These are phyloP conservation scores for Blastobotrys capitulatus DNA, from an alignment of 1,139 yeast genomes.

Conservation along the genomic window DNA sequence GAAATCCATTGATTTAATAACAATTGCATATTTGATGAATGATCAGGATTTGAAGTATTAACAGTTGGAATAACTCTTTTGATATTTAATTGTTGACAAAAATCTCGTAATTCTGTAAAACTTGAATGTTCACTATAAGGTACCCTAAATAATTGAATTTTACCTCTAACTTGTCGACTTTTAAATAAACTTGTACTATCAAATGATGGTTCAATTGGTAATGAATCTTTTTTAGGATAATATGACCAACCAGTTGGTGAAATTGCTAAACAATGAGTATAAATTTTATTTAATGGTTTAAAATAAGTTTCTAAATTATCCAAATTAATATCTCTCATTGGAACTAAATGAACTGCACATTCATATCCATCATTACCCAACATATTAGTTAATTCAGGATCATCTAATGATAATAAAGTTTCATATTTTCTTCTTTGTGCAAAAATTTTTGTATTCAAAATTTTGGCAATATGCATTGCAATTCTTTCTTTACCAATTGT, in stretches of 20 bases:
- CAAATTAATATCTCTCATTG: constrained; percentile 47
- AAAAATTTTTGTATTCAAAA: constrained; percentile 49
- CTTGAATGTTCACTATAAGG: constrained; percentile 96
- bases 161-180: constrained; percentile 29
- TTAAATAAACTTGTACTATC: constrained; percentile 24
- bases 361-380: constrained; percentile 41
- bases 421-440: constrained; percentile 45
- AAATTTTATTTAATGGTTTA: constrained; percentile 22
- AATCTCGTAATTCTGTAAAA: constrained; percentile 66
- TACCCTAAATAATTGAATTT: constrained; percentile 49
- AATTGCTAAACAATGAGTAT: constrained; percentile 31
- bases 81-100: constrained; percentile 49
- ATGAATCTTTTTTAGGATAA: constrained; percentile 25
- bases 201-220: constrained; percentile 18
- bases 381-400: constrained; percentile 36
- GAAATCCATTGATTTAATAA: constrained; percentile 18
- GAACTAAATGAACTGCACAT: constrained; percentile 65
- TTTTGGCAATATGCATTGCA: constrained; percentile 62
- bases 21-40: constrained; percentile 17
- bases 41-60: constrained; percentile 30
- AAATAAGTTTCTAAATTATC: constrained; percentile 30
- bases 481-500: constrained; percentile 86
- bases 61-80: constrained; percentile 75
- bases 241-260: constrained; percentile 88
- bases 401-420: constrained; percentile 39